These are phyloP conservation scores for Pterula multifida DNA, from an alignment of 1,284 basidiomycete genomes.

Conservation along the genomic window DNA sequence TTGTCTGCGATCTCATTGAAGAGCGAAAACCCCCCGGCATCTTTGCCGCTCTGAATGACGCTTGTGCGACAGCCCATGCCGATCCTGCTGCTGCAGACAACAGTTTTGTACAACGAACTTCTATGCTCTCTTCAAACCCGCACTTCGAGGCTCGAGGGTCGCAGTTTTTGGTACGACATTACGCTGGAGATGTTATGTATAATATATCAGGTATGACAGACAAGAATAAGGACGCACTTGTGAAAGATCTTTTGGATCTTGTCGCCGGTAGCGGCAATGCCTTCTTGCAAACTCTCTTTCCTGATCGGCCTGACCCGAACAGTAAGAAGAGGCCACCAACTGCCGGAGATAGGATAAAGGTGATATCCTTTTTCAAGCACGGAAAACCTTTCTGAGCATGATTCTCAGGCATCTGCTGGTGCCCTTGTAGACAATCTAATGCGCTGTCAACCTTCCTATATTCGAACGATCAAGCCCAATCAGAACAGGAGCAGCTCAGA, in stretches of 20 bases:
- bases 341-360: constrained; percentile 97
- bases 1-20: constrained; percentile 98
- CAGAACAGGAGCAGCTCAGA: constrained; percentile 90
- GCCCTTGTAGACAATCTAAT: constrained; percentile 94
- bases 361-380: constrained; percentile 17
- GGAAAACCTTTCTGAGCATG: constrained; percentile 7
- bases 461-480: constrained; percentile 99
- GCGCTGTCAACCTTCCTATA: constrained; percentile 96
- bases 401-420: constrained; percentile 66
- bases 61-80: constrained; percentile 95
- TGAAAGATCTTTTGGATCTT: constrained; percentile 92
- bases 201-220: constrained; percentile 98
- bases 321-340: constrained; percentile 98
- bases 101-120: constrained; percentile 90
- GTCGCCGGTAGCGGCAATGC: constrained; percentile 70
- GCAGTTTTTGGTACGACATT: constrained; percentile 88
- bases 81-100: constrained; percentile 95
- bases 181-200: constrained; percentile 98
- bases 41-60: constrained; percentile 96
- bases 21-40: constrained; percentile 93
- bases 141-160: constrained; percentile 90
- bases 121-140: constrained; percentile 69
- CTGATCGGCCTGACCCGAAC: constrained; percentile 89
- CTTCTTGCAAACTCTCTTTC: constrained; percentile 87
- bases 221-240: constrained; percentile 97